Base-by-base conservation (phyloP, 208 protist species). In the Trypanosomatidae sp. region DNA sequence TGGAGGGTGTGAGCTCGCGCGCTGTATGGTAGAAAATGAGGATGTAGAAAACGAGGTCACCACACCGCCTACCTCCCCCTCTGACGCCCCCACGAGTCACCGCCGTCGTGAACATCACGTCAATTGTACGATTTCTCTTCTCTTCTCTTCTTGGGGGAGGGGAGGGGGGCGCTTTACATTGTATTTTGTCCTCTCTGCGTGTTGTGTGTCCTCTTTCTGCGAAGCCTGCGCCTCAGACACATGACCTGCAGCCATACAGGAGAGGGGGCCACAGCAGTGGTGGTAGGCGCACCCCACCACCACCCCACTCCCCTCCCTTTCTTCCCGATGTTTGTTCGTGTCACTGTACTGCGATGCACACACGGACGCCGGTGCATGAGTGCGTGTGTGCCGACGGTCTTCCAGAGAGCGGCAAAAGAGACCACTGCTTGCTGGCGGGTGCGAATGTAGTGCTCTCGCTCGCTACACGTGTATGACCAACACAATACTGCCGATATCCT, bases 51-150 rank as follows among this genome's bases (percentile, higher is more conserved):
- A n/a, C 5, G 53, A 8, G 12, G 30, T 25, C 10, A 13, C 3
- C 53, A 33, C 0, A n/a, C 53, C 8, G 22, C 53, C 25, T 25
- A 58, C 53, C 25, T 25, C 1, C 53, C 53, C 53, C 25, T 13
- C 53, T 4, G 25, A 30, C 12, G 3, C 53, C 9, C 25, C 25
- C 25, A 59, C 53, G 25, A 59, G 25, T 33, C 10, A 33, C 6
- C 15, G 46, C 46, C 46, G 1, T 4, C 12, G 25, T 33, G 25
- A 28, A 25, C 25, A 17, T 10, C 53, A 30, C 6, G 3, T 59
- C 13, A 25, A 65, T 43, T 71, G 47, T 73, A 59, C 69, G 30
- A 50, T 81, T 76, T 75, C 25, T 71, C 13, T 66, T 33, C 47
- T 50, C 53, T 25, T 59, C 25, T 15, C 25, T 59, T 33, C 4